Evolutionary conservation across 83 land plant genomes (phyloP).

Genomic region (Thuja plicata): DNA sequence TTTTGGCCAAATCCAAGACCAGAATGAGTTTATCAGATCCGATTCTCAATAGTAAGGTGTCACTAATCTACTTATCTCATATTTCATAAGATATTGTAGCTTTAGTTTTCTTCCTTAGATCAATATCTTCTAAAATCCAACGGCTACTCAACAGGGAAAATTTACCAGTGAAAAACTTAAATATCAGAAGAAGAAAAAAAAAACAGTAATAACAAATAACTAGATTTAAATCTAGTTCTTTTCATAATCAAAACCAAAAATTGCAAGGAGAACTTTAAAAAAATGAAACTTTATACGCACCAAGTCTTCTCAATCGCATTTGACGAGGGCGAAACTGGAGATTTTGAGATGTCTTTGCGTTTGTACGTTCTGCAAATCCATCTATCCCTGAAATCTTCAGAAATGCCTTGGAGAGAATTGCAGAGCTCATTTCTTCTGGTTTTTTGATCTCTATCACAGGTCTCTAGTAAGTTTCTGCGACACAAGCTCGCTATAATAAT

Average conservation of each 20-base stretch:
- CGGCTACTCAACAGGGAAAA: background rate
- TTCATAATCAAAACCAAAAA: too few relatives aligned
- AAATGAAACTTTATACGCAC: background rate
- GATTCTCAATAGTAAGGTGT: background rate
- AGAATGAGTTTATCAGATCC: background rate
- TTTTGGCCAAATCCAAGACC: background rate
- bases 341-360: too few relatives aligned
- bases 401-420: conserved; percentile 9
- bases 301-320: conserved; percentile 1
- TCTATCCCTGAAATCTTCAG: background rate
- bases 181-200: background rate
- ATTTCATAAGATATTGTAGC: too few relatives aligned
- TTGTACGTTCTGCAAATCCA: background rate
- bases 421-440: background rate
- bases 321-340: background rate
- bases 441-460: background rate
- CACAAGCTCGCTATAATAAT: background rate
- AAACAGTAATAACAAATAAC: background rate
- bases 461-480: background rate
- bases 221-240: background rate
- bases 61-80: background rate
- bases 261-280: background rate
- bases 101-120: background rate
- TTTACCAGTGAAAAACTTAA: background rate
- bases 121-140: background rate